Evolutionary conservation across 2,329 filamentous ascomycete genomes (phyloP).

Genomic region (Monascus ruber): DNA sequence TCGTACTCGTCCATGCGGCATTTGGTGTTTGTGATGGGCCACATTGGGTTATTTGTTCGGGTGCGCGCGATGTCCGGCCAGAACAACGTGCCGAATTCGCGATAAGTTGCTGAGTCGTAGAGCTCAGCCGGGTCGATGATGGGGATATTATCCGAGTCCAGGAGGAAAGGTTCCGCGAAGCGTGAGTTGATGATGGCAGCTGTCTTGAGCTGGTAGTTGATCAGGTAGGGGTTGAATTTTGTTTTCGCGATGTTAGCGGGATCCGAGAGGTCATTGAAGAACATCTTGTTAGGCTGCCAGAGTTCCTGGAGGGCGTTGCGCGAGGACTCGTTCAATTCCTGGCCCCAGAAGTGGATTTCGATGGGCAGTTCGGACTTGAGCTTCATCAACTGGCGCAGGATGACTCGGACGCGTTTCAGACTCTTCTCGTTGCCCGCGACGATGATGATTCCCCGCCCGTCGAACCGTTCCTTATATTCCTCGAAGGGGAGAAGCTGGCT

Average conservation of each 20-base stretch:
- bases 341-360: constrained; percentile 13
- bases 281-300: constrained; percentile 9
- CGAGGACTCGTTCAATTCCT: not conserved
- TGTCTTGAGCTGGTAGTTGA: constrained; percentile 22
- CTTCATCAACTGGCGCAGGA: constrained; percentile 8
- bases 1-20: constrained; percentile 27
- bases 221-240: constrained; percentile 6
- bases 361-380: constrained; percentile 11
- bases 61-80: constrained; percentile 29
- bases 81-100: constrained; percentile 21
- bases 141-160: constrained; percentile 29
- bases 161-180: constrained; percentile 22
- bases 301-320: constrained; percentile 10
- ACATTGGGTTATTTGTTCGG: constrained; percentile 16
- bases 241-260: constrained; percentile 10
- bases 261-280: constrained; percentile 18
- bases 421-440: constrained; percentile 17
- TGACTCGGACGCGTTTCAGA: constrained; percentile 9
- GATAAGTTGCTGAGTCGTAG: constrained; percentile 11
- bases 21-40: constrained; percentile 23
- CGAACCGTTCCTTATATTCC: constrained; percentile 8
- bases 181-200: constrained; percentile 24
- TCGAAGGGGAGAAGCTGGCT: constrained; percentile 9
- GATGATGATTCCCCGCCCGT: constrained; percentile 19
- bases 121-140: constrained; percentile 17